Base-by-base conservation (phyloP, 306 rosid species). In the Corylus americana region DNA sequence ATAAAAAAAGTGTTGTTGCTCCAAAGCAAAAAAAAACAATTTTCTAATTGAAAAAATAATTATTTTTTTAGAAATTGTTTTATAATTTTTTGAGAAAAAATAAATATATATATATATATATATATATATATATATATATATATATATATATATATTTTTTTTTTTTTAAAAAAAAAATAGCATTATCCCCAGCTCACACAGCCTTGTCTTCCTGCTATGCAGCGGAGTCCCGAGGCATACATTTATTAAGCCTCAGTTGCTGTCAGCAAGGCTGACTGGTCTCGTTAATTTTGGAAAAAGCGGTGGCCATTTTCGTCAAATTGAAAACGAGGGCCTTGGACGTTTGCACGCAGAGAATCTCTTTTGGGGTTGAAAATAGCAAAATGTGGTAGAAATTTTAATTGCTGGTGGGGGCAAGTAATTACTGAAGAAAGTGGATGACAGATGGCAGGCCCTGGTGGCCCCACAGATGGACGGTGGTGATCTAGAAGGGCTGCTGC, bases 371-470 rank as follows among this genome's bases (percentile, higher is more conserved):
- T 22, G 66, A 25, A 25, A 58, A 22, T 58, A 11, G 35, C 64
- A 22, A 58, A 22, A 58, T 10, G 7, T 10, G 35, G 35, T 58
- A 11, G 18, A 11, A 35, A 59, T 59, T 25, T 35, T 64, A 31
- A 14, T 73, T 3, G 47, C 9, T n/a, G 17, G 70, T 16, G 7
- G 20, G 73, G 73, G 18, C n/a, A 17, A 3, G 76, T 48, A 48
- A 63, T 79, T 51, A 74, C 50, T 42, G 69, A 73, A 35, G 84
- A 71, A 79, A 85, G 83, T 85, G 84, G 81, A 66, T 64, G 81
- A 75, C 86, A 85, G 86, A 75, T 42, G 83, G 85, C 42, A 31
- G 25, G 48, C 42, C 8, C 25, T 35, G 55, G 84, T 77, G 11
- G 85, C 75, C 76, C 71, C 13, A 5, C 16, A 54, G 42, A 35